Base-by-base conservation (phyloP, 805 yeast genomes). In the Blastobotrys muscicola region DNA sequence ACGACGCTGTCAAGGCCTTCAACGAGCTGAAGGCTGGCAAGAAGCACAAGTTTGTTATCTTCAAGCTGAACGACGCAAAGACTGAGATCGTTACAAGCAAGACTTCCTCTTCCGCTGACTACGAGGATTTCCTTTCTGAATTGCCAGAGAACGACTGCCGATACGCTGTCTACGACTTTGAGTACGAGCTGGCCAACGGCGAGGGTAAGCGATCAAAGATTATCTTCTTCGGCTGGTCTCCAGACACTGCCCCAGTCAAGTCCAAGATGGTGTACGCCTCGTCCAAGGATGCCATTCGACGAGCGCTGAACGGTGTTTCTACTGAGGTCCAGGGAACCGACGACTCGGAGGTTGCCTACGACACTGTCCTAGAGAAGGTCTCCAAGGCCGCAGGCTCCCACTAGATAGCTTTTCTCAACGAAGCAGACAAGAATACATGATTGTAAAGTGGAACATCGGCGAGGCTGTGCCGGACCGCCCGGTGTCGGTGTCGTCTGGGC, bases 271-370 rank as follows among this genome's bases (percentile, higher is more conserved):
- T 90, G 50, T 90, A 89, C 72, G 97, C 98, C 39, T 79, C 96
- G n/a, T 89, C 97, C 48, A 87, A 87, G 71, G 97, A 89, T 59
- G 95, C 97, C 40, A 77, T 92, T 62, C 90, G 97, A 76, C 86
- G 95, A 71, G 90, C 98, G 45, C 75, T 92, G 62, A 90, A 85
- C 66, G 98, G 98, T 68, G 80, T 92, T 55, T 72, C 96, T 45
- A 67, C 95, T 55, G 98, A 92, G 62, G 75, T 92, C 61, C 98
- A 92, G 74, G 98, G 97, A 63, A 92, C 98, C 47, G 98, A 92
- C 68, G 89, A 80, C 70, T 81, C 94, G 50, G 98, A 92, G 75
- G 97, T 92, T 55, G 85, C 95, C 52, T 85, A 82, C 68, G 98
- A 90, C 64, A 74, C 89, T 53, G 92, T 92, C 47, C 76, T 89